Percentiles rank a stretch among this genome's conserved stretches.
phyloP scores from a whole-genome alignment of 495 filamentous ascomycete genomes.

The Podospora fimiseda region DNA sequence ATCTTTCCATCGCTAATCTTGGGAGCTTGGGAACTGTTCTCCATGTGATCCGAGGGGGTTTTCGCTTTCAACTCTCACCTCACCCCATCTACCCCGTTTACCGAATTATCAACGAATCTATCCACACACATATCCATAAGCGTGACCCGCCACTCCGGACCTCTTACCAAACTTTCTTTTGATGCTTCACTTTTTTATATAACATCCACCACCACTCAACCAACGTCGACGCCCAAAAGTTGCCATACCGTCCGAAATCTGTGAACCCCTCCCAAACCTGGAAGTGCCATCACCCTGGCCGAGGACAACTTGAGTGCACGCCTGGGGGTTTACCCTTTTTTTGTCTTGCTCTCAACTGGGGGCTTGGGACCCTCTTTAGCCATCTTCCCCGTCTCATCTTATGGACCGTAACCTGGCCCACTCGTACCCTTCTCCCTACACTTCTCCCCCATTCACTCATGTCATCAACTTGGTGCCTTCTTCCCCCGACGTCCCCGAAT shows the following conservation, averaged over 20 bases:
- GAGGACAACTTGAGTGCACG: not conserved
- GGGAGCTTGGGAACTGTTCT: too few relatives aligned
- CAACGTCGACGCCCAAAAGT: not conserved
- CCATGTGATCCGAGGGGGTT: not conserved
- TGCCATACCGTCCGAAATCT: not conserved
- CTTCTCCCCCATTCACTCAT: conserved; percentile 9
- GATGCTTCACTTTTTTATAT: not conserved
- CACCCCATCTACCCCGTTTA: conserved; percentile 1
- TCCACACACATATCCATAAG: too few relatives aligned
- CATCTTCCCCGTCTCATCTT: conserved; percentile 18
- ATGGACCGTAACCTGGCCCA: conserved; percentile 25
- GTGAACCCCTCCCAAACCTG: not conserved
- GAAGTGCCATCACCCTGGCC: not conserved
- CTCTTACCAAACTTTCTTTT: not conserved
- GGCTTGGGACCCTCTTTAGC: not conserved
- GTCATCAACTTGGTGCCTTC: conserved; percentile 7
- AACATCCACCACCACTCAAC: not conserved
- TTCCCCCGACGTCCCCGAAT: too few relatives aligned
- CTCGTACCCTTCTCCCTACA: conserved; percentile 5
- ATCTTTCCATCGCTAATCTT: too few relatives aligned
- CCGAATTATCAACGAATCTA: conserved; percentile 1
- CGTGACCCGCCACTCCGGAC: too few relatives aligned
- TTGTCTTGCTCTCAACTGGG: not conserved
- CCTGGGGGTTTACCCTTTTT: not conserved
- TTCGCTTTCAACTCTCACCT: not conserved